These are phyloP conservation scores for Plenodomus lindquistii DNA, from an alignment of 2,329 filamentous ascomycete genomes.

Conservation along the genomic window DNA sequence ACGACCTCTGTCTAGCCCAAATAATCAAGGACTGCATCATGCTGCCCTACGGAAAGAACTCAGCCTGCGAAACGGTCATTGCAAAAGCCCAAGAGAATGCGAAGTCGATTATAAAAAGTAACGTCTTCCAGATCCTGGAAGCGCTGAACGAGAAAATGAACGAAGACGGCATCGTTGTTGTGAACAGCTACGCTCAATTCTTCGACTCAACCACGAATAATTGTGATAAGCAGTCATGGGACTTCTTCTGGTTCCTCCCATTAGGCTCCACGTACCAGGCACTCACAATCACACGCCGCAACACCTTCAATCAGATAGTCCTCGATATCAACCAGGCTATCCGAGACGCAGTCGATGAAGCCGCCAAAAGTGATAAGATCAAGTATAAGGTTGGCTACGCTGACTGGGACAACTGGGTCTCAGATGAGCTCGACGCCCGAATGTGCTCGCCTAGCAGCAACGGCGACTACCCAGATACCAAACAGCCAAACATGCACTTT, in stretches of 20 bases:
- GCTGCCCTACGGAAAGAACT: slow-evolving; percentile 1
- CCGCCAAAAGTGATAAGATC: slow-evolving; percentile 1
- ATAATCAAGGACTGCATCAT: slow-evolving; percentile 6
- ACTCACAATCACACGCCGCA: slow-evolving; percentile 1
- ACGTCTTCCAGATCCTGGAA: slow-evolving; percentile 4
- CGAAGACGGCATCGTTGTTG: slow-evolving; percentile 3
- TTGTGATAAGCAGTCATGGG: slow-evolving; percentile 4
- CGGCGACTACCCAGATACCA: slow-evolving; percentile 3
- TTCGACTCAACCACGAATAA: slow-evolving; percentile 1
- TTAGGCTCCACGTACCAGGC: slow-evolving; percentile 2
- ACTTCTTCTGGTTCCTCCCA: slow-evolving; percentile 2
- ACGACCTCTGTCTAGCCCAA: slow-evolving; percentile 1
- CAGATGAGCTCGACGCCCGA: background rate
- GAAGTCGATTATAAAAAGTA: slow-evolving; percentile 1
- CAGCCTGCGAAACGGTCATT: slow-evolving; percentile 4
- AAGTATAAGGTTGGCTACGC: slow-evolving; percentile 8
- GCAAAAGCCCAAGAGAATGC: slow-evolving; percentile 6
- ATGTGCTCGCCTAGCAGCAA: slow-evolving; percentile 8
- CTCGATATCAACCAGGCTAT: slow-evolving; percentile 4
- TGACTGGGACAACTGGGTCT: slow-evolving; percentile 5
- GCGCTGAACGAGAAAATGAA: slow-evolving; percentile 7
- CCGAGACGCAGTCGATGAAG: background rate
- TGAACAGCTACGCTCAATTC: slow-evolving; percentile 4
- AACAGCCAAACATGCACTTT: slow-evolving; percentile 6
- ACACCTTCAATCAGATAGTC: slow-evolving; percentile 4